Base-by-base conservation (phyloP, 139 green algal genomes). In the Coelastrella sp. region DNA sequence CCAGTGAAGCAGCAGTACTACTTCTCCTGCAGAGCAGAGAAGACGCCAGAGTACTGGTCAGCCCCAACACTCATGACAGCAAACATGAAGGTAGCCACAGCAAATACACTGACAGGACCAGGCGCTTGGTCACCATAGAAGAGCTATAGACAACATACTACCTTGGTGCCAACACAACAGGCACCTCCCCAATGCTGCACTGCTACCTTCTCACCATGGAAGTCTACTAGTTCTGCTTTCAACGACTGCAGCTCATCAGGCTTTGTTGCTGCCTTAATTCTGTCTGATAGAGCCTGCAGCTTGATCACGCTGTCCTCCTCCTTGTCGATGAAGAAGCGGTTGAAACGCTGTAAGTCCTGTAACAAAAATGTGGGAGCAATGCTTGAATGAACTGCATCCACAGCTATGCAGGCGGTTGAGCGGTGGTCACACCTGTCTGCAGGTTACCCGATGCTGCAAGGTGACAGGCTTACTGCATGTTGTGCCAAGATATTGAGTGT, bases 291-390 rank as follows among this genome's bases (percentile, higher is more conserved):
- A 15, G 75, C 84, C 45, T 79, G 89, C 77, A 96, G 83, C 83
- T 86, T 80, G n/a, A 98, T 97, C 32, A 98, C 90, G 5, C 73
- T 87, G 27, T 96, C 91, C 77, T 98, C 94, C 88, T 98, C 94
- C 83, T 89, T 89, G 64, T 95, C 92, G 0, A 94, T 94, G 74
- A 96, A 97, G 68, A 92, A 94, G 27, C 87, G 76, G 88, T 96
- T 96, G 86, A 96, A 93, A 17, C 86, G 81, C 15, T 67, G 32
- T 7, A 95, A 30, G 51, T 96, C 91, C 85, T 88, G 87, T 38
- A 41, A 5, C 37, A 34, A 59, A 2, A 60, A 74, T 34, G 0
- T 34, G 25, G 27, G 2, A 19, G 2, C 8, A 27, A 19, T n/a
- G 13, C 17, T 11, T 30, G 8, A 37, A 11, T 67, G 27, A 7